Base-by-base conservation (phyloP, 2,329 filamentous ascomycete species). In the Pyrenochaeta sp. region DNA sequence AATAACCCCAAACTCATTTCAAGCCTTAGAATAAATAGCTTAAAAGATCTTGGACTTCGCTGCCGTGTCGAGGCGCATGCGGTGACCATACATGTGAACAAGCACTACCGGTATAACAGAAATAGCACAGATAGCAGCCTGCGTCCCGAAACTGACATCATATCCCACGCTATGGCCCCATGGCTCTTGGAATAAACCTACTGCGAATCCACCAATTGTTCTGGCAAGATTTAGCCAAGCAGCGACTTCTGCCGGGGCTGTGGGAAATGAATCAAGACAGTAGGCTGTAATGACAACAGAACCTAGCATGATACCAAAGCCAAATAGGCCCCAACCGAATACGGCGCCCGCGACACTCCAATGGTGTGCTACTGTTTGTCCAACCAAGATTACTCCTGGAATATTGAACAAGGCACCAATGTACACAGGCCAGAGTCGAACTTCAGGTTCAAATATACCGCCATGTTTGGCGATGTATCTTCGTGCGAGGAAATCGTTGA, bases 201-300 rank as follows among this genome's bases (percentile, higher is more conserved):
- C 72, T 7, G 63, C 56, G 51, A 76, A 76, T 1, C 73, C 73
- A 23, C 66, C 63, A 51, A 67, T 63, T 15, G 68, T 63, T 60
- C 73, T 50, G 47, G 72, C 65, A 45, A 74, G 71, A 49, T 73
- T 74, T 44, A 76, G 57, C 50, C 72, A 64, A n/a, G 70, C 71
- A 30, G 64, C 59, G 2, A 72, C 69, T 29, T 72, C 64, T 6
- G 69, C 66, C 37, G 70, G 69, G 18, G 72, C 71, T 27, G 60
- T 64, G 5, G 71, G 71, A 51, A 73, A 74, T 4, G 60, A 64
- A 51, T 76, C 73, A 0, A 75, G 60, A 3, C 67, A 62, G 54
- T 76, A 76, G 12, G 73, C 72, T 6, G 71, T 73, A 32, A 75
- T 66, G 6, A 72, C 68, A 2, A 69, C 69, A 29, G 67, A 74